phyloP scores from a whole-genome alignment of 768 basidiomycete species.

The Boletus edulis region DNA sequence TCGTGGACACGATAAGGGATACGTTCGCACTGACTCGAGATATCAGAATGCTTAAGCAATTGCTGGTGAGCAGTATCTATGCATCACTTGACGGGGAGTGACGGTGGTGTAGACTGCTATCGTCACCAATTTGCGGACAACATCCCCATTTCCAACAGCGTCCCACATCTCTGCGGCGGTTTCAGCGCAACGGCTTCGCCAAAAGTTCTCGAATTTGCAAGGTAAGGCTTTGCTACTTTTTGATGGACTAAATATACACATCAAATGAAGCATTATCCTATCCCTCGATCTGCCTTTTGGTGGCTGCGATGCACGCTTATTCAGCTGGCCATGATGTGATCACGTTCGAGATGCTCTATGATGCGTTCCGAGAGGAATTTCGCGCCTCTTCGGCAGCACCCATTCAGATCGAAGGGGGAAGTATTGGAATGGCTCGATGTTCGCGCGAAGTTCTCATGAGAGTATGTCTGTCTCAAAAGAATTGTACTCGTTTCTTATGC shows the following conservation, averaged over 20 bases:
- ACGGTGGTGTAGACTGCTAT: slow-evolving; percentile 39
- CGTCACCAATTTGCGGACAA: slow-evolving; percentile 45
- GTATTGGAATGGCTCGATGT: slow-evolving; percentile 72
- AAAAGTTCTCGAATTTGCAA: slow-evolving; percentile 48
- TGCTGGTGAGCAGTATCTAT: slow-evolving; percentile 50
- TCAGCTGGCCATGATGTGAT: slow-evolving; percentile 75
- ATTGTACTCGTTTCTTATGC: background rate
- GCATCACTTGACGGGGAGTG: slow-evolving; percentile 1
- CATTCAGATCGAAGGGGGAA: slow-evolving; percentile 69
- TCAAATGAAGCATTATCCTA: slow-evolving; percentile 61
- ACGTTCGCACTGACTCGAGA: slow-evolving; percentile 63
- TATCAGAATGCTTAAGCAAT: slow-evolving; percentile 50
- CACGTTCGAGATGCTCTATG: slow-evolving; percentile 91
- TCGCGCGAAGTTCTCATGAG: slow-evolving; percentile 61
- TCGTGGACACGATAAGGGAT: slow-evolving; percentile 49
- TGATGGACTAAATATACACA: background rate
- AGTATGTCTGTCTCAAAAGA: slow-evolving; percentile 42
- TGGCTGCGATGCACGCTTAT: slow-evolving; percentile 77
- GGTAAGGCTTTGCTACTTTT: slow-evolving; percentile 38
- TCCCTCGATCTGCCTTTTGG: slow-evolving; percentile 76
- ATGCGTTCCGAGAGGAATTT: slow-evolving; percentile 73
- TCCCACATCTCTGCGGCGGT: slow-evolving; percentile 43
- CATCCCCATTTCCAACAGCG: slow-evolving; percentile 52
- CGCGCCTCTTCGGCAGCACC: slow-evolving; percentile 72
- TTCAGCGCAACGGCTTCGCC: slow-evolving; percentile 54